phyloP scores from a whole-genome alignment of 1,284 basidiomycete species.

The Erythrobasidium hasegawianum region DNA sequence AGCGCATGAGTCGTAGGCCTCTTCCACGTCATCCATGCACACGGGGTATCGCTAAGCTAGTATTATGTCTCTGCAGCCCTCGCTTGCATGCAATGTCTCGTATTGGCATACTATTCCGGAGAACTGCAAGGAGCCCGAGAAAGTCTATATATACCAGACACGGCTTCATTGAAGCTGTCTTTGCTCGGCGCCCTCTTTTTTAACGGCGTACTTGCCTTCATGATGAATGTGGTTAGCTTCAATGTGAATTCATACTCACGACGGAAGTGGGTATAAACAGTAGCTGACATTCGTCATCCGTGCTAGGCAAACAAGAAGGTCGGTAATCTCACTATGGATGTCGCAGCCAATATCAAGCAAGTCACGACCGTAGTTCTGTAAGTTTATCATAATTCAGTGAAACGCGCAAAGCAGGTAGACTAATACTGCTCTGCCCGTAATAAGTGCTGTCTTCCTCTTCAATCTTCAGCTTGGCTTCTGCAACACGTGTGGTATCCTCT shows the following conservation, averaged over 20 bases:
- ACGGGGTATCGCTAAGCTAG: neutral
- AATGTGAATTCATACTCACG: conserved; percentile 49
- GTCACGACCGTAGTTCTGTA: conserved; percentile 82
- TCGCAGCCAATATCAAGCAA: conserved; percentile 86
- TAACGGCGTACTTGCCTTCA: conserved; percentile 83
- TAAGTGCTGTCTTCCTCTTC: conserved; percentile 54
- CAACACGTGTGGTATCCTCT: conserved; percentile 72
- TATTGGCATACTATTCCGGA: conserved; percentile 51
- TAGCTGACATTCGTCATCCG: neutral
- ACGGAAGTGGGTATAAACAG: neutral
- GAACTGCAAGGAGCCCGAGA: conserved; percentile 21
- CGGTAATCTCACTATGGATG: conserved; percentile 79
- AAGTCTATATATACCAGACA: neutral
- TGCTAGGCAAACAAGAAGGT: conserved; percentile 71
- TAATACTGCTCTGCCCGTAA: neutral
- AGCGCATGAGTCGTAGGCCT: conserved; percentile 65
- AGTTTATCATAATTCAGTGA: conserved; percentile 52
- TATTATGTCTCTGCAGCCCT: conserved; percentile 53
- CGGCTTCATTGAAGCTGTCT: neutral
- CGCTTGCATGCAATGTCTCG: conserved; percentile 77
- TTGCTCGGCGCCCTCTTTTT: conserved; percentile 54
- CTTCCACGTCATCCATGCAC: neutral
- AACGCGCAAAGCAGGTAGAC: too few species aligned
- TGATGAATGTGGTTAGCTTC: conserved; percentile 77
- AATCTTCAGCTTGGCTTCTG: conserved; percentile 69